Base-by-base conservation (phyloP, 345 rosid species). In the Toxicodendron radicans region DNA sequence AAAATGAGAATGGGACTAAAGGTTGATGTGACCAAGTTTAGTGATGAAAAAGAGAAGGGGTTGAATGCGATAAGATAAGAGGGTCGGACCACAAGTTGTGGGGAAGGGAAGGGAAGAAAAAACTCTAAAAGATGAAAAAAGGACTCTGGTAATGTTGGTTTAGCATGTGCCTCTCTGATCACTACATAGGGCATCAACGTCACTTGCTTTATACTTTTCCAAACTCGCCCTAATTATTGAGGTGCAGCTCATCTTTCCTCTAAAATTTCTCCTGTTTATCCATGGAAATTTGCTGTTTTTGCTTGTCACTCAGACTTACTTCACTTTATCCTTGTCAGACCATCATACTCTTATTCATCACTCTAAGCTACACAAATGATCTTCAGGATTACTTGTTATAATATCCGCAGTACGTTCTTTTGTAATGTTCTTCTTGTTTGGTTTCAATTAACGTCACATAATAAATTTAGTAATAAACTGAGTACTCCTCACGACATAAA, bases 141-240 rank as follows among this genome's bases (percentile, higher is more conserved):
- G 71, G 73, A 60, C 43, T 45, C 74, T 77, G 78, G 67, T 78
- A 68, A 76, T 74, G 84, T 75, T 83, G 84, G 76, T 73, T 66
- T 68, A 72, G 85, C 92, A 86, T 86, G 90, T 88, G 88, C 88
- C 75, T 78, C 85, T 80, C 85, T 84, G 88, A 80, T 81, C 83
- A 79, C 70, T 70, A 76, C 87, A 70, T 65, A 64, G 68, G 51
- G 79, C 79, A 78, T 88, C 87, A 78, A 73, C 83, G 63, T 84
- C 89, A 83, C 57, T 65, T 80, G 76, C 83, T 78, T 80, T 82
- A 58, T 82, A 53, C 79, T 75, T 84, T 80, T 82, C 33, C 85
- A 30, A 81, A 57, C 78, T 75, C 73, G 77, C 80, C 32, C 77
- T 78, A 83, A 84, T 85, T 81, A 84, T 86, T 83, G 84, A 78